Evolutionary conservation across 2,329 filamentous ascomycete genomes (phyloP), one percentile per base, ranked within the genome.

Genomic region (Claviceps maximensis): DNA sequence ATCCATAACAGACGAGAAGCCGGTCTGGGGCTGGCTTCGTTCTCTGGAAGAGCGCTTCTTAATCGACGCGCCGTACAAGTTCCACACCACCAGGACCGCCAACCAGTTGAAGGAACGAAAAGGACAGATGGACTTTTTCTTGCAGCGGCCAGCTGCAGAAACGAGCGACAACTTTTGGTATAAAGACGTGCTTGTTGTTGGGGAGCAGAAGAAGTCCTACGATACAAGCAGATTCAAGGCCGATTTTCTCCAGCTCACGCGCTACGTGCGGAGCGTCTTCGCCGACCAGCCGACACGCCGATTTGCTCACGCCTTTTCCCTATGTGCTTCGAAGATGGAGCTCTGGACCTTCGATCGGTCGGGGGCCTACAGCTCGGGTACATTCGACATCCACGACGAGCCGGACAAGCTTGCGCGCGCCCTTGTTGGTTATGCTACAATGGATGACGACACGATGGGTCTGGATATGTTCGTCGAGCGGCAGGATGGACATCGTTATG

Each of bases 281-380:
- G 41, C 53, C 4, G 46, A 58, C 47, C 57, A 62, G 17, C 61
- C 61, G 2, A 59, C 58, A 1, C 59, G 61, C 27, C 54, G 57
- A 2, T 60, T 58, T 21, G 21, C 59, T 2, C 57, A 61, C 33
- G 59, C 47, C 2, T 62, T 55, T 42, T 27, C 21, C 1, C 36
- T 58, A 17, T 46, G 19, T 38, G 54, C 31, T 12, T 56, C 55
- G 0, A 55, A 38, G 21, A 56, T 61, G 50, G 59, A 63, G 49
- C 50, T 60, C 15, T 60, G 57, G 58, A 44, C 62, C 7, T 63
- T 62, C 5, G 55, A 58, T 49, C 55, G 60, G 2, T 56, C 58
- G 17, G 60, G 61, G 1, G 3, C 54, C 12, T 62, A 59, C 3
- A 56, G 57, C 49, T 55, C 55, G 2, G 59, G 52, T 1, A n/a